phyloP scores from a whole-genome alignment of 228 moss, liverwort and hornwort species.

The Sphagnum fallax region DNA sequence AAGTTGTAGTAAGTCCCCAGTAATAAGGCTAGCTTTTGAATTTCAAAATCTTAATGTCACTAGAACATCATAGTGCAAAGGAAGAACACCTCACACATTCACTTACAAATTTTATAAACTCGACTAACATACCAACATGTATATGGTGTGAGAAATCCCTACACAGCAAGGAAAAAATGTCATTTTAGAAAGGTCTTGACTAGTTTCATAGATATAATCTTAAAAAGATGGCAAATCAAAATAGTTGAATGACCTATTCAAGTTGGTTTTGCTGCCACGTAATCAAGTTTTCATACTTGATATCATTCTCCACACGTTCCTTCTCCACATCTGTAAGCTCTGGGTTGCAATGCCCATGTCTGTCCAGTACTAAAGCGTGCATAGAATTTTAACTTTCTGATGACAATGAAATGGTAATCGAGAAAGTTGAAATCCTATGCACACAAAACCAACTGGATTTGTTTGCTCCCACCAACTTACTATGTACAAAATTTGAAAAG shows the following conservation, averaged over 20 bases:
- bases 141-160: not conserved
- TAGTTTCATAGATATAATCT: not conserved
- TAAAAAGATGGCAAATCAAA: not conserved
- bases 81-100: not conserved
- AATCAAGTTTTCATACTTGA: constrained; percentile 97
- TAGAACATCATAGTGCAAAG: no score
- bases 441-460: no score
- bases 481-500: no score
- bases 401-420: no score
- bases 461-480: no score
- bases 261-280: constrained; percentile 85
- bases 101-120: not conserved
- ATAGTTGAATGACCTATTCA: constrained; percentile 46
- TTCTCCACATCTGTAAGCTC: constrained; percentile 64
- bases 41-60: no score
- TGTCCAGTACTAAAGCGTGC: constrained; percentile 76
- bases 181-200: not conserved
- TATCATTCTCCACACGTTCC: constrained; percentile 94
- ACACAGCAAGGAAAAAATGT: not conserved
- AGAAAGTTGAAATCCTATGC: no score
- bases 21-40: no score
- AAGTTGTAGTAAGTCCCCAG: no score
- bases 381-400: constrained; percentile 21
- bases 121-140: not conserved
- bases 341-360: constrained; percentile 67